Percentiles rank a stretch among this genome's conserved stretches.
These are phyloP conservation scores for Sarocladiaceae sp. DNA, from an alignment of 2,329 filamentous ascomycete species.

Conservation along the genomic window DNA sequence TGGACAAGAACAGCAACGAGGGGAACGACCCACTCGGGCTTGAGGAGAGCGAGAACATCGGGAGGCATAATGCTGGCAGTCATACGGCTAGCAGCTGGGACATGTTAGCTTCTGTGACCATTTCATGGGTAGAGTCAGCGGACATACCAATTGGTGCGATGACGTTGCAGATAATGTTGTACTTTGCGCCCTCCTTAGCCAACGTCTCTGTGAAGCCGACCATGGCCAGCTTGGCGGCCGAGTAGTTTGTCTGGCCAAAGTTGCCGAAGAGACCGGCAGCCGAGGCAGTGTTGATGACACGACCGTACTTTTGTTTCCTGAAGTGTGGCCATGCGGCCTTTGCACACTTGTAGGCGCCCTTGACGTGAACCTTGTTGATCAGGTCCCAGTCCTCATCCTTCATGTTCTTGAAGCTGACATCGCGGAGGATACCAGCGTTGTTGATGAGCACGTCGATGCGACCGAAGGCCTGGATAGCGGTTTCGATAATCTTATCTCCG, in stretches of 20 bases:
- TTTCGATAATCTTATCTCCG: constrained; percentile 90
- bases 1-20: constrained; percentile 85
- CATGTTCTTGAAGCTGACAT: constrained; percentile 98
- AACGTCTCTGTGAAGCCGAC: constrained; percentile 97
- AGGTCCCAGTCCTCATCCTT: constrained; percentile 96
- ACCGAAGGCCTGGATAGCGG: constrained; percentile 72
- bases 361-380: constrained; percentile 86
- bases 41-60: constrained; percentile 78
- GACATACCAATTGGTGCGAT: constrained; percentile 72
- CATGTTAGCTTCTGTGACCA: constrained; percentile 14
- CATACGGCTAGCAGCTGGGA: constrained; percentile 80
- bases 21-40: constrained; percentile 92
- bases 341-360: constrained; percentile 91
- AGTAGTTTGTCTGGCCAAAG: constrained; percentile 96
- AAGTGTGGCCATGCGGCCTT: constrained; percentile 96
- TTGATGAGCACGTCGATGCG: constrained; percentile 94
- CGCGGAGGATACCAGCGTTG: constrained; percentile 92
- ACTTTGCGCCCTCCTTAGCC: constrained; percentile 94
- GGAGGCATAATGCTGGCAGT: constrained; percentile 92
- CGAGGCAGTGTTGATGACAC: constrained; percentile 95
- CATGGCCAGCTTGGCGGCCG: constrained; percentile 88
- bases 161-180: constrained; percentile 93
- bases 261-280: constrained; percentile 91
- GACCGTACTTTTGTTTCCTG: constrained; percentile 96
- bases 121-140: not conserved